Base-by-base conservation (phyloP, 805 yeast species). In the Alloascoidea africana region DNA sequence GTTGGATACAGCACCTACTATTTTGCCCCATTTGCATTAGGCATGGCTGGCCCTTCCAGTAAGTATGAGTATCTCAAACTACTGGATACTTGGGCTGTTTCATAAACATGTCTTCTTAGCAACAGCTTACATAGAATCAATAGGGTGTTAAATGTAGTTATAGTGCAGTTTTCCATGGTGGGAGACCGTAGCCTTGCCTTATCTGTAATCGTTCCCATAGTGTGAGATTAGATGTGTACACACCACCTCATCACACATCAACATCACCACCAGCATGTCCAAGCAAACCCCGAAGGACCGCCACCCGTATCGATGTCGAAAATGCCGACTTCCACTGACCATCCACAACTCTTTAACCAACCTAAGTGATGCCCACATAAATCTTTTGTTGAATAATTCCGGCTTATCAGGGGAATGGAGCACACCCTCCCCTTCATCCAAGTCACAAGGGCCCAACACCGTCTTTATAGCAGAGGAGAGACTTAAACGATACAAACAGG, bases 11-110 rank as follows among this genome's bases (percentile, higher is more conserved):
- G 54, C 62, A 3, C 80, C 75, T 52, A 53, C 65, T 59, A 62
- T 48, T 67, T 66, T 45, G 60, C 69, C 38, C 78, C 76, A 43
- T 55, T 81, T 35, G 63, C 77, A 15, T 73, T 74, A 45, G 91
- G 91, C 38, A 75, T 81, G 84, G 47, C 47, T 5, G 70, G 71
- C 16, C 57, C 62, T 34, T 53, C 50, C 32, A 39, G 44, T 1
- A 53, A 61, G 18, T 70, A 53, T 49, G 42, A 44, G 19, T 51
- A 66, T 44, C 51, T 72, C 46, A 56, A 59, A 40, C 48, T 70
- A 45, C 50, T 71, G 18, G 49, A 54, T 4, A 44, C 67, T 2
- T 72, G 79, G 79, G n/a, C n/a, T n/a, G n/a, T n/a, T n/a, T n/a
- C n/a, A n/a, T n/a, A n/a, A n/a, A n/a, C n/a, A n/a, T n/a, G n/a